Conservation (phyloP, 2,329 filamentous ascomycete genomes). For the Colletotrichum plurivorum region DNA sequence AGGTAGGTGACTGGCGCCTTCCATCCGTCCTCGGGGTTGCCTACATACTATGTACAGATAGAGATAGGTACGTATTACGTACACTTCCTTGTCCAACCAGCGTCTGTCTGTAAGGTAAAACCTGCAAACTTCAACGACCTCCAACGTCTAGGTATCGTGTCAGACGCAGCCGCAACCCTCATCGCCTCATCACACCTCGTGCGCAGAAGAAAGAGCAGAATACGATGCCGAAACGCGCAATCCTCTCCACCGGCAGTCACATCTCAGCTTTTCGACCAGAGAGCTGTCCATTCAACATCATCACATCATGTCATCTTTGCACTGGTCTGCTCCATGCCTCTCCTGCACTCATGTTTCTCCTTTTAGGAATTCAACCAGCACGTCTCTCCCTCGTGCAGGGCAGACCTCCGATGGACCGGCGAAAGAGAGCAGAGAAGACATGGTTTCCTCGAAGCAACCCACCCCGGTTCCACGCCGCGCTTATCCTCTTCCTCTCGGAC, state of each 20-base stretch:
- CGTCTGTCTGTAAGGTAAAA: background rate
- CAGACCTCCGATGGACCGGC: conserved; percentile 19
- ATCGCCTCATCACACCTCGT: conserved; percentile 4
- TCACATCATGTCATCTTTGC: conserved; percentile 34
- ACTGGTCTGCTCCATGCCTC: conserved; percentile 1
- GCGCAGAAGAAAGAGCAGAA: background rate
- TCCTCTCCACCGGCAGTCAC: conserved; percentile 24
- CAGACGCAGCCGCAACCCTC: background rate
- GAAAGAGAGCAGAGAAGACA: conserved; percentile 22
- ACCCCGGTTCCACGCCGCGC: conserved; percentile 46
- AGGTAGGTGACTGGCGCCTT: no score
- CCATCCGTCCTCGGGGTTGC: no score
- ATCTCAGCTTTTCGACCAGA: conserved; percentile 21
- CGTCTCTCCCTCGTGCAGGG: conserved; percentile 13
- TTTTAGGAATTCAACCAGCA: conserved; percentile 17
- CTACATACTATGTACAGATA: no score
- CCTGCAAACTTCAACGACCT: background rate
- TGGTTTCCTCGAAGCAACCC: conserved; percentile 36
- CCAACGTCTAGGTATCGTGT: background rate
- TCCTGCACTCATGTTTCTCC: conserved; percentile 14
- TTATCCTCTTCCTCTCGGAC: conserved; percentile 58
- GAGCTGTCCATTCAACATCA: conserved; percentile 1
- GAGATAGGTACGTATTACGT: no score
- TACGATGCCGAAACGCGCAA: conserved; percentile 28
- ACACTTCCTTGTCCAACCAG: background rate